Base-by-base conservation (phyloP, 2,329 filamentous ascomycete genomes). In the Sporothrix variecibatus region DNA sequence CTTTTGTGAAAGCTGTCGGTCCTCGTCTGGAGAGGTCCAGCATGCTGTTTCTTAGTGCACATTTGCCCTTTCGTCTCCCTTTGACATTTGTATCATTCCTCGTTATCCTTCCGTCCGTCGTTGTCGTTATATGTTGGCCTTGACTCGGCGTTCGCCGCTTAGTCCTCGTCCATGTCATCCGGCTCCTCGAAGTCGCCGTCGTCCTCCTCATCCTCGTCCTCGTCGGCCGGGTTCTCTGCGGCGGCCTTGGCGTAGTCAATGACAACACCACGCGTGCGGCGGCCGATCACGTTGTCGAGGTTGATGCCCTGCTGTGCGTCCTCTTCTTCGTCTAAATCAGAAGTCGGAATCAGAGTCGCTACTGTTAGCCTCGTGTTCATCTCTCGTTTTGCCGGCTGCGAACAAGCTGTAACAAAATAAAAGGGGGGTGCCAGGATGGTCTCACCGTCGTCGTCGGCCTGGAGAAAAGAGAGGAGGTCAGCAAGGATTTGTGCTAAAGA, bases 211-310 rank as follows among this genome's bases (percentile, higher is more conserved):
- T 94, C 94, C 40, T 95, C 91, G 17, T 94, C 93, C 5, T 95
- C 93, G n/a, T 90, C 89, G 77, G 87, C 89, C 65, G 89, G 90
- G 79, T 93, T 89, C 83, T 97, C 91, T 83, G 93, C 88, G 34
- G 94, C 94, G 26, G 95, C 95, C 86, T 97, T 94, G 80, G 93
- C 92, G 84, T 94, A 98, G 87, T 98, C 94, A 82, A 98, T 98
- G 80, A 91, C 88, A 83, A 94, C 93, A 81, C 95, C 95, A 80
- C 95, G 95, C 77, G 95, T 98, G 83, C 96, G 95, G 79, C 91
- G 90, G 76, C 92, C 92, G 81, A 98, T 91, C 82, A 98, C 97
- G 88, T 98, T 98, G 82, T 89, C 89, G 74, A 89, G 86, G 81
- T 97, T 94, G 82, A 99, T 98, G 84, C 95, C 95, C 82, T 97